Conservation (phyloP, 495 filamentous ascomycete genomes). For the Penicillium argentinense region DNA sequence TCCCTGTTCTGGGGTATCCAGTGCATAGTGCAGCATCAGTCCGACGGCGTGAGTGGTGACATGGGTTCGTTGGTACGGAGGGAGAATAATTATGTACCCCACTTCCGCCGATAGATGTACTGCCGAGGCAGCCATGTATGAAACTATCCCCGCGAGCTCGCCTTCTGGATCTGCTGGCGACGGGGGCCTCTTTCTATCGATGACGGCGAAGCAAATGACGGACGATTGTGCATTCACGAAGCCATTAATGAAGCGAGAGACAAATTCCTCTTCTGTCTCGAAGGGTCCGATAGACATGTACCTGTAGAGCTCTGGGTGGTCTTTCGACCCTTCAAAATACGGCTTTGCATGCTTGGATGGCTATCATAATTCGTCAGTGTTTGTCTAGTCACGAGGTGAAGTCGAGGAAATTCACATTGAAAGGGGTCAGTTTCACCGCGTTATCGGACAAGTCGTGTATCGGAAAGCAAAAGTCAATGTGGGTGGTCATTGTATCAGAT, state of each 20-base stretch:
- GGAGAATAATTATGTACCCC: slow-evolving; percentile 23
- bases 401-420: neutral
- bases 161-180: slow-evolving; percentile 20
- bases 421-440: slow-evolving; percentile 1
- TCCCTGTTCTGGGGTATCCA: slow-evolving; percentile 7
- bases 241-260: slow-evolving; percentile 10
- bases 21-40: slow-evolving; percentile 12
- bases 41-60: slow-evolving; percentile 21
- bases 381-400: neutral
- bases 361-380: too few relatives aligned
- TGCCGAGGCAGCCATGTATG: slow-evolving; percentile 15
- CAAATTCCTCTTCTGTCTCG: slow-evolving; percentile 3
- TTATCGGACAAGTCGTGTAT: slow-evolving; percentile 2
- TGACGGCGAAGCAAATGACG: slow-evolving; percentile 22
- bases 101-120: slow-evolving; percentile 17
- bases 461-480: slow-evolving; percentile 3
- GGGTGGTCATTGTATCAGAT: neutral
- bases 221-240: slow-evolving; percentile 18
- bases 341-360: slow-evolving; percentile 8
- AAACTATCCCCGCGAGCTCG: slow-evolving; percentile 22
- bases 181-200: slow-evolving; percentile 19
- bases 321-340: slow-evolving; percentile 4
- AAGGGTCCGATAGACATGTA: slow-evolving; percentile 15
- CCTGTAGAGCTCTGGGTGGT: slow-evolving; percentile 13
- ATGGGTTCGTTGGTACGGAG: slow-evolving; percentile 23